A percentile compares a stretch with the other conserved stretches of the same genome.
phyloP scores from a whole-genome alignment of 306 rosid species.

The Neltuma alba region DNA sequence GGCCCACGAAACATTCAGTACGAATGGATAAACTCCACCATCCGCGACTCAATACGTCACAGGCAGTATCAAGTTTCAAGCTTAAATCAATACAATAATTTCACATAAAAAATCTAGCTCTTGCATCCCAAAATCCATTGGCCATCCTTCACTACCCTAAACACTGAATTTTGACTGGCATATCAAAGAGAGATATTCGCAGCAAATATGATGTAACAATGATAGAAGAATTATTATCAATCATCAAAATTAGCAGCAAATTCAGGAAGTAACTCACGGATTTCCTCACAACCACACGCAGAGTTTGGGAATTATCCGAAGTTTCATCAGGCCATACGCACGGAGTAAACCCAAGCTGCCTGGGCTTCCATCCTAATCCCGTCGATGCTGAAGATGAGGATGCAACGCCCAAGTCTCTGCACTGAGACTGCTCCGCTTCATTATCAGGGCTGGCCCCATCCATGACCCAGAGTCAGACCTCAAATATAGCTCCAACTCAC shows the following conservation, averaged over 20 bases:
- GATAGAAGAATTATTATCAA: not conserved
- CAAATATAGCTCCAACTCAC: conserved; percentile 54
- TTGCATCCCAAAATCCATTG: conserved; percentile 16
- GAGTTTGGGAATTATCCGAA: conserved; percentile 49
- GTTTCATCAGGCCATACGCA: conserved; percentile 43
- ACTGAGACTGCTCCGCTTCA: conserved; percentile 53
- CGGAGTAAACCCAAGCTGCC: conserved; percentile 63
- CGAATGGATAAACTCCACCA: conserved; percentile 17
- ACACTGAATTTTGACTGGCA: not conserved
- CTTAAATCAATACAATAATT: not conserved
- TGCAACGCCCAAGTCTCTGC: conserved; percentile 38
- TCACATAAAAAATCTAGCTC: conserved; percentile 25
- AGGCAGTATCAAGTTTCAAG: not conserved
- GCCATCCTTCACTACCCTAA: not conserved
- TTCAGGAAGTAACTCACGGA: conserved; percentile 59
- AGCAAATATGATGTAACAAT: conserved; percentile 3
- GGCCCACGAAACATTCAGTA: conserved; percentile 2
- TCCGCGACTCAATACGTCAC: not conserved
- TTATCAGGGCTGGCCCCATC: conserved; percentile 65
- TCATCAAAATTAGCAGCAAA: conserved; percentile 18
- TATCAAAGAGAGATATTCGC: conserved; percentile 10
- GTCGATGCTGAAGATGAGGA: conserved; percentile 35
- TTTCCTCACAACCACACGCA: conserved; percentile 62
- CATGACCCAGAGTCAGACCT: conserved; percentile 61
- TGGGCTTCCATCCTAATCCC: conserved; percentile 57